Conservation (phyloP, 2,329 filamentous ascomycete species). For the Trichoderma afroharzianum region DNA sequence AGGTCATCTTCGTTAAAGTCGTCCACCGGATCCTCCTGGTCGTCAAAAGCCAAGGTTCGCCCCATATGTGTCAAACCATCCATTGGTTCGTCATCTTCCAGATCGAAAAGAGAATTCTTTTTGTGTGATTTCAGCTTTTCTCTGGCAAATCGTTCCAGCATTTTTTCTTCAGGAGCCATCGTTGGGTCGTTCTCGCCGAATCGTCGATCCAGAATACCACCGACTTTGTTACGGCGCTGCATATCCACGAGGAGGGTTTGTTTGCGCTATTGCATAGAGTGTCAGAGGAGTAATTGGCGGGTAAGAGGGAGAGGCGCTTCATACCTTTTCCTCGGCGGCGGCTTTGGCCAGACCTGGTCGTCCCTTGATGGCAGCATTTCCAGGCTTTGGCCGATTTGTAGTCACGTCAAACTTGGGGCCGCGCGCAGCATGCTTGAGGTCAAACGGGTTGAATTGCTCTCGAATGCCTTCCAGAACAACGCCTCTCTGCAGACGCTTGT, state of each 20-base stretch:
- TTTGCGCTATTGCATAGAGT: conserved; percentile 53
- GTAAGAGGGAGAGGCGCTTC: conserved; percentile 17
- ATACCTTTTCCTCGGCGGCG: conserved; percentile 77
- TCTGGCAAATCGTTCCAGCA: conserved; percentile 82
- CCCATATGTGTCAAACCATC: conserved; percentile 79
- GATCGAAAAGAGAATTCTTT: conserved; percentile 78
- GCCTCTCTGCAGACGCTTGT: conserved; percentile 73
- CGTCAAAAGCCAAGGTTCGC: conserved; percentile 64
- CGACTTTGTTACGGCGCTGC: conserved; percentile 83
- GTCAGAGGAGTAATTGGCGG: conserved; percentile 1
- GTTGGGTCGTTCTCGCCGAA: conserved; percentile 94
- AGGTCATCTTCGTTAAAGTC: conserved; percentile 80
- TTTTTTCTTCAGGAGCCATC: conserved; percentile 90
- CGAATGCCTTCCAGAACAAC: conserved; percentile 81
- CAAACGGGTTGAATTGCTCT: conserved; percentile 97
- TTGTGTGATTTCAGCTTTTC: conserved; percentile 80
- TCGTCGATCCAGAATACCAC: conserved; percentile 85
- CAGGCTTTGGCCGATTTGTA: conserved; percentile 55
- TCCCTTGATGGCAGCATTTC: conserved; percentile 57
- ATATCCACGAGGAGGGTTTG: conserved; percentile 86
- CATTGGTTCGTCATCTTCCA: conserved; percentile 68
- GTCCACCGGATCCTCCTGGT: conserved; percentile 49
- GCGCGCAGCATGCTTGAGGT: conserved; percentile 75
- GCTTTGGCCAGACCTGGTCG: conserved; percentile 83
- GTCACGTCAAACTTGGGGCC: conserved; percentile 84